phyloP scores from a whole-genome alignment of 2,329 filamentous ascomycete species.

The Raffaelea deltoideospora region DNA sequence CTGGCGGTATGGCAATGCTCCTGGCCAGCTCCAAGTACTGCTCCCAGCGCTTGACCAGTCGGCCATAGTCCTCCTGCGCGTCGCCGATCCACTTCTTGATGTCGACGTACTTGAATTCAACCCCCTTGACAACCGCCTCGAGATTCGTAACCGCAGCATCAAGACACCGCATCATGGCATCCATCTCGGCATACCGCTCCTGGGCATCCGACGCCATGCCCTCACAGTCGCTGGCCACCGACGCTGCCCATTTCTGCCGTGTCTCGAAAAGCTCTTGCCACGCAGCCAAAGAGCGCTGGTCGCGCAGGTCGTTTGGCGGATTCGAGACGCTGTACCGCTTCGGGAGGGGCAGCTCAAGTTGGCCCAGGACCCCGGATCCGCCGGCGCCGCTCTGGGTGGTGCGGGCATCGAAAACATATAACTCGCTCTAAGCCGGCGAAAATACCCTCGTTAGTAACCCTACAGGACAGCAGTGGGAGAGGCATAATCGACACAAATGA shows the following conservation, averaged over 20 bases:
- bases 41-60: constrained; percentile 51
- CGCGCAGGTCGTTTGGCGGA: constrained; percentile 69
- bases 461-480: too few species aligned
- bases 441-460: too few species aligned
- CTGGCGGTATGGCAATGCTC: constrained; percentile 46
- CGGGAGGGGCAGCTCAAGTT: constrained; percentile 33
- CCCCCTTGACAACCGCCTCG: constrained; percentile 54
- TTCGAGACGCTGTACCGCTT: constrained; percentile 42
- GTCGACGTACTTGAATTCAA: constrained; percentile 58
- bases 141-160: constrained; percentile 78
- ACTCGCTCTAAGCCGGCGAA: too few species aligned
- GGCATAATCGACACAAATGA: too few species aligned
- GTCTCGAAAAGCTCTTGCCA: constrained; percentile 80
- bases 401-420: constrained; percentile 83
- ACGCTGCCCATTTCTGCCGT: constrained; percentile 64
- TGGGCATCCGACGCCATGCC: constrained; percentile 46
- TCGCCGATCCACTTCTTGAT: constrained; percentile 55
- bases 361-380: constrained; percentile 12
- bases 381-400: constrained; percentile 39
- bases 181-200: constrained; percentile 56
- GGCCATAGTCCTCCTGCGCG: constrained; percentile 51
- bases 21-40: constrained; percentile 49
- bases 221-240: constrained; percentile 53
- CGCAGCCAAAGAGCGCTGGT: constrained; percentile 66
- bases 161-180: constrained; percentile 63